Evolutionary conservation across 2,329 filamentous ascomycete species (phyloP).

Genomic region (Cercospora berteroae): DNA sequence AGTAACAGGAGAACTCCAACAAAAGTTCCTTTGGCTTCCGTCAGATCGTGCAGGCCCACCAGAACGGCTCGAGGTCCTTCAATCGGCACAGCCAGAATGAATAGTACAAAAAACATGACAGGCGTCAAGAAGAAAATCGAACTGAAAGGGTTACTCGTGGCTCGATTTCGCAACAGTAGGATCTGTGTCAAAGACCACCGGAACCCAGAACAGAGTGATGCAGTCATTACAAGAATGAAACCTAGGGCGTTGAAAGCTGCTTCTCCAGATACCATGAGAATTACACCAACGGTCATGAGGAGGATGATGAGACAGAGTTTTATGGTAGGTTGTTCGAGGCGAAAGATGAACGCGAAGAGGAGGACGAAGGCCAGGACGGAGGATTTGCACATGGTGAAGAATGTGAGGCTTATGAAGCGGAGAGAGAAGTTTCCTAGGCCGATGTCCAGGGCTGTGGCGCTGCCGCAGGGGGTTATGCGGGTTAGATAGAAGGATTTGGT

Average conservation of each 20-base stretch:
- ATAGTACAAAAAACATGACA: constrained; percentile 85
- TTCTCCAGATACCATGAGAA: constrained; percentile 98
- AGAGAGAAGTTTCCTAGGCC: constrained; percentile 93
- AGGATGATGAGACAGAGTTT: constrained; percentile 83
- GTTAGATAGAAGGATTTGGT: constrained; percentile 88
- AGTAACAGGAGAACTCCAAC: constrained; percentile 71
- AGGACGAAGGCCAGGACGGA: constrained; percentile 93
- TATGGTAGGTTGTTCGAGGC: constrained; percentile 82
- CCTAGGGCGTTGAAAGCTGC: constrained; percentile 82
- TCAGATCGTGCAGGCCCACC: constrained; percentile 63
- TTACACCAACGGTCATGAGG: constrained; percentile 86
- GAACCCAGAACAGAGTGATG: constrained; percentile 93
- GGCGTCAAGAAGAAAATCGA: constrained; percentile 97
- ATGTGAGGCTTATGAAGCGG: constrained; percentile 93
- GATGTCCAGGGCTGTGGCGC: constrained; percentile 91
- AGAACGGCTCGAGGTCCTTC: constrained; percentile 72
- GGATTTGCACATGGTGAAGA: constrained; percentile 99
- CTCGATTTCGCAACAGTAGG: constrained; percentile 85
- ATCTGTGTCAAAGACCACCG: constrained; percentile 99
- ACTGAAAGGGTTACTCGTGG: constrained; percentile 93
- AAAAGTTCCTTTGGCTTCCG: constrained; percentile 64
- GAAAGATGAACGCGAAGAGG: constrained; percentile 90
- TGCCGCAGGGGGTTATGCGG: constrained; percentile 85
- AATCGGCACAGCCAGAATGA: constrained; percentile 77
- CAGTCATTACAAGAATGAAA: constrained; percentile 88